Conservation (phyloP, 2,329 filamentous ascomycete species). For the Fusarium hostae region DNA sequence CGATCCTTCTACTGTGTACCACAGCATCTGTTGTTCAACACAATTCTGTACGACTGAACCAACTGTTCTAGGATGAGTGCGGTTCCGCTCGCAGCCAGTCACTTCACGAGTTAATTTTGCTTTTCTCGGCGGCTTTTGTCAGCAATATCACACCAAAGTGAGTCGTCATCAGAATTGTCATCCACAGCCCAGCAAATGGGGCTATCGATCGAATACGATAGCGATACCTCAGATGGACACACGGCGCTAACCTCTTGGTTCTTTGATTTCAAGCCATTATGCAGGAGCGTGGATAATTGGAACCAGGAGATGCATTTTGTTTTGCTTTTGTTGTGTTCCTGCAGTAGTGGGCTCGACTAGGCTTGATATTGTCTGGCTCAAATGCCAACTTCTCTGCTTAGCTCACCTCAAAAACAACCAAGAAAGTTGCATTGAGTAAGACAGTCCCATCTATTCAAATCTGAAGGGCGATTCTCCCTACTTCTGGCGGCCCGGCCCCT, state of each 20-base stretch:
- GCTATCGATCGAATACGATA: conserved; percentile 25
- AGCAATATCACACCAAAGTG: conserved; percentile 15
- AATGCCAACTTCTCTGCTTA: conserved; percentile 12
- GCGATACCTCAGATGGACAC: conserved; percentile 13
- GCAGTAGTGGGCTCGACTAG: conserved; percentile 42
- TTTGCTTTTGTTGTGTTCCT: conserved; percentile 38
- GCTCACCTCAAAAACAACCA: not conserved
- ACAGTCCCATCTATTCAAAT: conserved; percentile 3
- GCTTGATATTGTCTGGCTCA: conserved; percentile 27
- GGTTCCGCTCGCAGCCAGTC: conserved; percentile 26
- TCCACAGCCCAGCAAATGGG: conserved; percentile 19
- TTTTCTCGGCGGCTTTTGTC: conserved; percentile 17
- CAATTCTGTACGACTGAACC: conserved; percentile 11
- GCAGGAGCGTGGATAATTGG: conserved; percentile 28
- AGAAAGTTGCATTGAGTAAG: not conserved
- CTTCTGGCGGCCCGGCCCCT: not conserved
- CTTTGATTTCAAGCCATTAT: conserved; percentile 16
- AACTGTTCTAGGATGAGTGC: conserved; percentile 5
- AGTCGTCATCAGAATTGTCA: conserved; percentile 30
- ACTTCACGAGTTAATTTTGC: not conserved
- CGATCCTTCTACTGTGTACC: not conserved
- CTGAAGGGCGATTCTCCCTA: not conserved
- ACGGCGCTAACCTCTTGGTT: conserved; percentile 28
- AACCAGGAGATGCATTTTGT: conserved; percentile 26
- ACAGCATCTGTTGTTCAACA: conserved; percentile 14